Conservation (phyloP, 2,329 filamentous ascomycete genomes). For the Trichophyton rubrum region DNA sequence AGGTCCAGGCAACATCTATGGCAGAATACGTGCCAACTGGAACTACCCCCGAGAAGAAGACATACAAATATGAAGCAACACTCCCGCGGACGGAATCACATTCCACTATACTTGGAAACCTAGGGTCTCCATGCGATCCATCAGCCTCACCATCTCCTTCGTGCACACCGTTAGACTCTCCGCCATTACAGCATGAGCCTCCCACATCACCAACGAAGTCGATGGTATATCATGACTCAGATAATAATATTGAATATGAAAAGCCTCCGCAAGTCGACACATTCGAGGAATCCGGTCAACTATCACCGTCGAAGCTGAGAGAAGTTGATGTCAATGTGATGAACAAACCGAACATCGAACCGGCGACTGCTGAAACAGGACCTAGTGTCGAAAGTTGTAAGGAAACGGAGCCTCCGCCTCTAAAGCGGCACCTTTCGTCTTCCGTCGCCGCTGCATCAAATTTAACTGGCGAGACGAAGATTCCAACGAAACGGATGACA, state of each 20-base stretch:
- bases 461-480: constrained; percentile 26
- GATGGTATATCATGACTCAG: constrained; percentile 41
- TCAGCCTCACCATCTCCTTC: constrained; percentile 13
- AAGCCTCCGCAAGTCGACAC: constrained; percentile 19
- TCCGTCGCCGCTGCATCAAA: constrained; percentile 15
- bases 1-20: constrained; percentile 52
- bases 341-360: constrained; percentile 21
- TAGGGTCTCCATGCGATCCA: constrained; percentile 31
- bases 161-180: neutral
- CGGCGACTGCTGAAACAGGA: neutral
- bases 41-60: constrained; percentile 65
- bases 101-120: constrained; percentile 42
- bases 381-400: constrained; percentile 13
- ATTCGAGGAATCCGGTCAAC: constrained; percentile 16
- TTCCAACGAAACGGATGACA: constrained; percentile 32
- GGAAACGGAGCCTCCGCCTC: constrained; percentile 20
- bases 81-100: constrained; percentile 64
- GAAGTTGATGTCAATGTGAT: constrained; percentile 41
- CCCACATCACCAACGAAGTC: constrained; percentile 37
- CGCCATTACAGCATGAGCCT: constrained; percentile 14
- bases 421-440: constrained; percentile 15
- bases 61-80: constrained; percentile 67
- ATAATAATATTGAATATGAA: constrained; percentile 21
- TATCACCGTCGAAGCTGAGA: constrained; percentile 35
- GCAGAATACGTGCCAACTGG: constrained; percentile 78